Base-by-base conservation (phyloP, 148 eudicot genomes). In the Rhododendron simsii region DNA sequence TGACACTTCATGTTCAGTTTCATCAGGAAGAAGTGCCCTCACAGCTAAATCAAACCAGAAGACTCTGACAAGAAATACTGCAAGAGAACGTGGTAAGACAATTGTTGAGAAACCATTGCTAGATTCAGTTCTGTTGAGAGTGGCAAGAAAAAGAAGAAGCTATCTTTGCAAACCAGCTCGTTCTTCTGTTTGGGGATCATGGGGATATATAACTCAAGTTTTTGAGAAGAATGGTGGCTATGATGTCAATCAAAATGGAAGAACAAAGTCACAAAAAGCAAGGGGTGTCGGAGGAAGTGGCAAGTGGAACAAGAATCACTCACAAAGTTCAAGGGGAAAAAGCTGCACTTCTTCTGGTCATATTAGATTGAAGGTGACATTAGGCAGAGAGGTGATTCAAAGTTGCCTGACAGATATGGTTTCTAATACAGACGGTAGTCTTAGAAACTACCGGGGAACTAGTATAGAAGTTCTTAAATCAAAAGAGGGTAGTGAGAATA, bases 71-170 rank as follows among this genome's bases (percentile, higher is more conserved):
- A 77, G 3, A 14, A 85, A 84, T 78, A 48, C 81, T 69, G 78
- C 79, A 28, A 87, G 85, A 87, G 63, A 75, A 50, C 7, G 85
- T 30, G 81, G 87, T 35, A 90, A 16, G 59, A 65, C 20, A 67
- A 87, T 74, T 35, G 65, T 44, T 21, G 83, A 57, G 75, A 45
- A 45, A 73, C 69, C 47, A 23, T 30, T 86, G 33, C 75, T 81
- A 63, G 91, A 91, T 86, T 80, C 84, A 7, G 59, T 75, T 86
- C 73, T 89, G 35, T 81, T 88, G 86, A 85, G 87, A 51, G 92
- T 95, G 78, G 88, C 84, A 82, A 95, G 96, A 88, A 93, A 93
- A 86, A 90, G 92, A 85, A 95, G 99, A 89, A 97, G 96, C 89
- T 85, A 84, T 81, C 74, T 87, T 28, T 80, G 86, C 87, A 92